Base-by-base conservation (phyloP, 768 basidiomycete genomes). In the Mycena floridula region DNA sequence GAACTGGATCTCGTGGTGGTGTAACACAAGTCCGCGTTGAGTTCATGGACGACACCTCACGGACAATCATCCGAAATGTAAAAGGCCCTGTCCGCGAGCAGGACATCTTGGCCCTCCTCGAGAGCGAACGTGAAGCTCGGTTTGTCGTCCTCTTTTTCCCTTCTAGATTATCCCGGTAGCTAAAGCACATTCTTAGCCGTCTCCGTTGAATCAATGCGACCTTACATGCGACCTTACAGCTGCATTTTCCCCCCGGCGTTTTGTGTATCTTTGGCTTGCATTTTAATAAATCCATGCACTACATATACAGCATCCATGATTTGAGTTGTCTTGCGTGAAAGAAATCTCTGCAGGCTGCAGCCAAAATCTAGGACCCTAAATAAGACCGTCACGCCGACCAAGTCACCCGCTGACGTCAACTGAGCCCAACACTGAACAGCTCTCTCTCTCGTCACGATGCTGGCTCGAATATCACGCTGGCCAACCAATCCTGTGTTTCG, bases 81-180 rank as follows among this genome's bases (percentile, higher is more conserved):
- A 98, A 98, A 70, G 96, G 96, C 1, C 95, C 96, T 49, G 94
- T 98, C 48, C 75, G 90, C 51, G 87, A 92, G 69, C 81, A 93
- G 67, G 96, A 99, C 65, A 96, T 98, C 61, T 77, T 99, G 50
- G 92, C 94, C 55, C 75, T 99, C 54, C 75, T 98, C 61, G 96
- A 99, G 77, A 88, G 87, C 65, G 96, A 99, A 72, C 90, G 96
- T 70, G 96, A 99, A 76, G 96, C 96, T 59, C 90, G 96, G 96
- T 96, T 60, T 58, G 91, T 81, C 28, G n/a, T 7, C 22, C 12
- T 9, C 2, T 8, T 27, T 11, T 13, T 35, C 43, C 40, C n/a
- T 11, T 52, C 18, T 56, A 12, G 25, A 18, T 37, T 9, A 30
- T 8, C 24, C 35, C 20, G 13, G 11, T 36, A 6, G 7, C 42